These are phyloP conservation scores for Aspergillus sp. DNA, from an alignment of 2,329 filamentous ascomycete genomes.

Conservation along the genomic window DNA sequence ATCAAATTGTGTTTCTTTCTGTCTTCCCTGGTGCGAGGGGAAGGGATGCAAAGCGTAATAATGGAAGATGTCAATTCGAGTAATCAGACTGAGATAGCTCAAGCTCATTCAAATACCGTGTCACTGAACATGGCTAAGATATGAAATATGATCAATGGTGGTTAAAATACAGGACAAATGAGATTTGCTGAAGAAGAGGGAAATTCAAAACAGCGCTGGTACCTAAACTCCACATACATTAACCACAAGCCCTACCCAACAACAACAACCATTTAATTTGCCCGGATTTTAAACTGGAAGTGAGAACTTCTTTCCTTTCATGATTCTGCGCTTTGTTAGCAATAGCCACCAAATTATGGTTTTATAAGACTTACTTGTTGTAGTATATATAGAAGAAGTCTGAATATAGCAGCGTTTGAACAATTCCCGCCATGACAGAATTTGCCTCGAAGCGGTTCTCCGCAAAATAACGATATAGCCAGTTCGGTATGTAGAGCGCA, in stretches of 20 bases:
- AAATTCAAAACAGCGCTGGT: no score
- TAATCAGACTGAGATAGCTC: no score
- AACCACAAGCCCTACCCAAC: background rate
- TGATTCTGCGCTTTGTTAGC: conserved; percentile 41
- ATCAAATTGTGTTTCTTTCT: background rate
- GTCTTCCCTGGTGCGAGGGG: background rate
- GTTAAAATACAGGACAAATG: no score
- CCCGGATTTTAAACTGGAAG: conserved; percentile 56
- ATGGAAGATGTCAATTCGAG: background rate
- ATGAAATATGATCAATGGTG: no score
- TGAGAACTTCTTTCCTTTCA: conserved; percentile 84
- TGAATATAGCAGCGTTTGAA: conserved; percentile 93
- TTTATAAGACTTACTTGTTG: conserved; percentile 59
- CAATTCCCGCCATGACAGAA: conserved; percentile 75
- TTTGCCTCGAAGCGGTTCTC: conserved; percentile 80
- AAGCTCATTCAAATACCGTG: no score
- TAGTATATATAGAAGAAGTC: conserved; percentile 99
- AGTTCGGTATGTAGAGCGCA: conserved; percentile 95
- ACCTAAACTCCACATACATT: no score
- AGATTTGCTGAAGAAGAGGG: no score
- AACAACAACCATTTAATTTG: background rate
- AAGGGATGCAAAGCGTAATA: background rate
- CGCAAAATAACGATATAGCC: conserved; percentile 82
- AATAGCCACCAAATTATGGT: background rate
- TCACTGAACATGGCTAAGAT: no score